A percentile compares a stretch with the other conserved stretches of the same genome.
Conservation (phyloP, 2,329 filamentous ascomycete genomes). For the Cryphonectria carpinicola region DNA sequence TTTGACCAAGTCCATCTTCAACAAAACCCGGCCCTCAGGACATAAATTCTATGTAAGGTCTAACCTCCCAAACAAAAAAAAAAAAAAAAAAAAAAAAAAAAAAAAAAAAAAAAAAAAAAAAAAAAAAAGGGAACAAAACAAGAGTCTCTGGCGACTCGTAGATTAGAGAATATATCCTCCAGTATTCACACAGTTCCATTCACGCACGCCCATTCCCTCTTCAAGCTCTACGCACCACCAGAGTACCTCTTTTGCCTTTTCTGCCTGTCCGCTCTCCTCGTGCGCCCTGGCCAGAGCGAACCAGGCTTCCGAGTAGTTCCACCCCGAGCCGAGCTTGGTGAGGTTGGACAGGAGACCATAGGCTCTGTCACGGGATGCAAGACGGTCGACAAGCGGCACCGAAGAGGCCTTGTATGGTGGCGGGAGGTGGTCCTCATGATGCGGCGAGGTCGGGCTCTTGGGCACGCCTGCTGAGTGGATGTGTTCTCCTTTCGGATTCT, state of each 20-base stretch:
- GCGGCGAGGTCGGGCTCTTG: slow-evolving; percentile 27
- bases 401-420: slow-evolving; percentile 61
- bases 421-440: slow-evolving; percentile 48
- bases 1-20: too few species aligned
- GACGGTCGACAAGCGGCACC: slow-evolving; percentile 74
- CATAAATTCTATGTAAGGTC: too few species aligned
- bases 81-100: too few species aligned
- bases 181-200: slow-evolving; percentile 73
- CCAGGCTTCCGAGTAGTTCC: slow-evolving; percentile 95
- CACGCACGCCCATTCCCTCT: slow-evolving; percentile 77
- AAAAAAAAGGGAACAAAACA: too few species aligned
- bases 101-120: too few species aligned
- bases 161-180: slow-evolving; percentile 67
- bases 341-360: slow-evolving; percentile 80
- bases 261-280: slow-evolving; percentile 81
- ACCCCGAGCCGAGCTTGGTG: slow-evolving; percentile 83
- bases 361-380: slow-evolving; percentile 89
- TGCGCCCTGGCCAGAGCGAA: slow-evolving; percentile 84
- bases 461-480: slow-evolving; percentile 2
- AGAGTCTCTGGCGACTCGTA: neutral
- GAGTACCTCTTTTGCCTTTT: slow-evolving; percentile 88
- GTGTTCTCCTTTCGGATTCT: slow-evolving; percentile 16
- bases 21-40: too few species aligned
- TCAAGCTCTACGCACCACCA: slow-evolving; percentile 99
- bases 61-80: too few species aligned